Conservation (phyloP, 345 rosid species). For the Pistacia integerrima region DNA sequence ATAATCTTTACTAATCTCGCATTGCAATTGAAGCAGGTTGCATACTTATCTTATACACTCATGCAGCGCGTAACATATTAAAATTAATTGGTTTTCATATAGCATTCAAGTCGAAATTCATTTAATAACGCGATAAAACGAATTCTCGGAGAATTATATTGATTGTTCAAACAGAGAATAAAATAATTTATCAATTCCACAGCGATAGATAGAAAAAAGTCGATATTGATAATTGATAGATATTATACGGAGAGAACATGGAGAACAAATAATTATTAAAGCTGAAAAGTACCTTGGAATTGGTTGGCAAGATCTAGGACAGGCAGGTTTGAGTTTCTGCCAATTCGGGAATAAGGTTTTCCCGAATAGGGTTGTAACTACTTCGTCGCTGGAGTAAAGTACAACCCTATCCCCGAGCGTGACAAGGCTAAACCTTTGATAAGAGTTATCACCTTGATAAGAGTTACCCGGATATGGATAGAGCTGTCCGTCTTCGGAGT, state of each 20-base stretch:
- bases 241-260: neutral
- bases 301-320: constrained; percentile 13
- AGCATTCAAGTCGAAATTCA: too few species aligned
- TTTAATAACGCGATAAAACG: neutral
- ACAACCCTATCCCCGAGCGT: constrained; percentile 6
- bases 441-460: constrained; percentile 1
- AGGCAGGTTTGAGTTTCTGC: constrained; percentile 21
- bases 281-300: constrained; percentile 4
- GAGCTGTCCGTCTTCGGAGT: neutral
- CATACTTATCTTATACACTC: neutral
- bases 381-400: constrained; percentile 8
- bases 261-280: constrained; percentile 12
- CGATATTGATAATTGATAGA: neutral
- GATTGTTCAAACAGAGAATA: neutral
- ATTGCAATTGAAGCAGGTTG: neutral
- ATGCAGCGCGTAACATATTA: neutral
- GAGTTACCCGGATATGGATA: neutral
- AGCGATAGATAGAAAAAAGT: neutral
- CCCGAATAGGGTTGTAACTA: constrained; percentile 29
- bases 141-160: neutral
- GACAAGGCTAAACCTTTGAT: constrained; percentile 9
- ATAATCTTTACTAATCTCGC: neutral
- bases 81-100: neutral
- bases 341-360: constrained; percentile 45
- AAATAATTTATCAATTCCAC: neutral